Conservation (phyloP, 2,329 filamentous ascomycete genomes). For the Neoascochyta sp. region DNA sequence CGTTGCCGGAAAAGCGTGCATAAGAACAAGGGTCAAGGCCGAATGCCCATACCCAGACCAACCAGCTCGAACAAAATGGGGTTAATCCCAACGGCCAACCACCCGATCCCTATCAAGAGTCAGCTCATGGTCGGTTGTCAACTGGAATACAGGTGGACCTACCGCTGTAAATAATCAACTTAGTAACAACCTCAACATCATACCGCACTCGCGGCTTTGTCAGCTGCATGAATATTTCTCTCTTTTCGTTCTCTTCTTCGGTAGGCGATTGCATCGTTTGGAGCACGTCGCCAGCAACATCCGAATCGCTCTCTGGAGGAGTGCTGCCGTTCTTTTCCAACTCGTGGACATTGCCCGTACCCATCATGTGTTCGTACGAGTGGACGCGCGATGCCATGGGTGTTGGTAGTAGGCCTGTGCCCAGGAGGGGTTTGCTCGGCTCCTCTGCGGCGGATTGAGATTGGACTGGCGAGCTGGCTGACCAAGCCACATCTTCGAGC, state of each 20-base stretch:
- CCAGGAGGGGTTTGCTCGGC: conserved; percentile 33
- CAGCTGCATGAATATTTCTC: conserved; percentile 77
- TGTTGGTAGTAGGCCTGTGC: conserved; percentile 48
- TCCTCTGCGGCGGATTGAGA: conserved; percentile 29
- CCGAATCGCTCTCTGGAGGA: conserved; percentile 34
- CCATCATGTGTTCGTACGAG: conserved; percentile 72
- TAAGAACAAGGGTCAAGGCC: conserved; percentile 7
- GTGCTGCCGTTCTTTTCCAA: conserved; percentile 7
- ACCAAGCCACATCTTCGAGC: conserved; percentile 25
- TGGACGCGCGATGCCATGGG: conserved; percentile 49
- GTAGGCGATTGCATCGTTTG: conserved; percentile 15
- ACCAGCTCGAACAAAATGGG: conserved; percentile 68
- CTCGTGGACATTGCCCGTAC: conserved; percentile 52
- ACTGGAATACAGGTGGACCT: conserved; percentile 29
- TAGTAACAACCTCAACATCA: conserved; percentile 98
- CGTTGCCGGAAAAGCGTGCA: too few species aligned
- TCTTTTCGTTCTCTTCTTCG: conserved; percentile 39
- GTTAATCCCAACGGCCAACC: conserved; percentile 72
- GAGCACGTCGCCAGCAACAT: conserved; percentile 24
- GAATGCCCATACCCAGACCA: conserved; percentile 43
- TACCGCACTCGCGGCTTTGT: conserved; percentile 87
- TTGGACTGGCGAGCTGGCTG: conserved; percentile 11
- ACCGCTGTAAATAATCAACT: conserved; percentile 92
- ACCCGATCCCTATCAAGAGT: conserved; percentile 64
- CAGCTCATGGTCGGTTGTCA: conserved; percentile 1